Evolutionary conservation across 2,329 filamentous ascomycete genomes (phyloP), one percentile per base, ranked within the genome.

Genomic region (Didymella glomerata): DNA sequence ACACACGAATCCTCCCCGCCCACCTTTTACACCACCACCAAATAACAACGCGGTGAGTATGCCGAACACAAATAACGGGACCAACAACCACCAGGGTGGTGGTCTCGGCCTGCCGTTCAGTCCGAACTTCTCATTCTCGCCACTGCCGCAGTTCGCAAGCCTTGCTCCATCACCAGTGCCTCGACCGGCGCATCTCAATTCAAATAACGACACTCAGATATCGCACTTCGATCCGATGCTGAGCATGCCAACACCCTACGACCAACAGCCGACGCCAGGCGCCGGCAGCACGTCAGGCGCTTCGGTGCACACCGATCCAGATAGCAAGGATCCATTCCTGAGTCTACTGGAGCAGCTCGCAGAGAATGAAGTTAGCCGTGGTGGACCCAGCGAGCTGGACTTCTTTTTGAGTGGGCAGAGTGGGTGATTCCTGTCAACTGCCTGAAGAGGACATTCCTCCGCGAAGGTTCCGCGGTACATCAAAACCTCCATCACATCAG

Each of bases 321-420:
- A 94, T 48, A 70, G 67, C 65, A 93, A 91, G 67, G 92, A 95
- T 70, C 91, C 91, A 0, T 95, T 96, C 71, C 77, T 95, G 40
- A 90, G 86, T 61, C 78, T 95, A 41, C 79, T 95, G 34, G 91
- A 95, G 74, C 91, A 95, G 77, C 82, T 95, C 58, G 91, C 91
- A 0, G 91, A 95, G 76, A 93, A 92, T 68, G 91, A 94, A 76
- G 85, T 90, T 52, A 82, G 83, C 41, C 81, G 85, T 50, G 90
- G 88, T 0, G 85, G 88, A 10, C 89, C 89, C 13, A 89, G 85
- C 64, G 91, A 94, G 71, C 79, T 95, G 68, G 91, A 94, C 74
- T 93, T 92, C 77, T 93, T 93, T 70, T 78, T 93, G 59, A 72
- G 75, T 64, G 70, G 73, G 34, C 70, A 73, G 48, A 70, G 64